Evolutionary conservation across 805 yeast genomes (phyloP), one percentile per base, ranked within the genome.

Genomic region (Myxozyma vanderwaltii): DNA sequence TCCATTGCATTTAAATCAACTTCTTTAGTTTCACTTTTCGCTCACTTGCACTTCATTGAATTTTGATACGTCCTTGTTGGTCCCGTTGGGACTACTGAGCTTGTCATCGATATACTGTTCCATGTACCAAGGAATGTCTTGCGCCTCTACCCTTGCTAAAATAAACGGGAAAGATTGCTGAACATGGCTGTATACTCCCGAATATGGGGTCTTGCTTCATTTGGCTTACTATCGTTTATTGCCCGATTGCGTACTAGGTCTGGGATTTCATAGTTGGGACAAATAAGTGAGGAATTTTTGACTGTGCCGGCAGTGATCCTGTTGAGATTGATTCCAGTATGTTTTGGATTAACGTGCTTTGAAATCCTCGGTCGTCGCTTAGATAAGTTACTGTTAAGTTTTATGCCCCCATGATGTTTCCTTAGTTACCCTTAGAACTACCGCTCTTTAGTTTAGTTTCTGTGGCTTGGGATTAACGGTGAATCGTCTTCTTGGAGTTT

Each of bases 241-340:
- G 95, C 72, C 97, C 98, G 0, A 81, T 92, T 15, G 92, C 92
- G 2, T 89, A 85, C 75, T 91, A 97, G 97, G 84, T 88, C 55
- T 92, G 98, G 98, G 87, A 90, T 56, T 71, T 88, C 0, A 86
- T 85, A 47, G 98, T 98, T 39, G 92, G 98, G 97, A 96, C 96
- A 36, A 81, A 81, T 65, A 79, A 83, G 67, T 92, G 96, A 84
- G 97, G 96, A 4, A 97, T 86, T 1, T 77, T 92, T 53, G 99
- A 92, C 72, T 92, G 89, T 73, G 99, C 99, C 23, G 99, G 99
- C 35, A 97, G 98, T 57, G 97, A 97, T 0, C 96, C 97, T 0
- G 96, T 92, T 27, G 98, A 92, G 73, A 89, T 92, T 57, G 80
- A 89, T 31, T 85, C 95, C 23, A 98, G 98, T 61, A 86, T 91